phyloP scores from a whole-genome alignment of 768 basidiomycete genomes.

The Termitomyces heimii region DNA sequence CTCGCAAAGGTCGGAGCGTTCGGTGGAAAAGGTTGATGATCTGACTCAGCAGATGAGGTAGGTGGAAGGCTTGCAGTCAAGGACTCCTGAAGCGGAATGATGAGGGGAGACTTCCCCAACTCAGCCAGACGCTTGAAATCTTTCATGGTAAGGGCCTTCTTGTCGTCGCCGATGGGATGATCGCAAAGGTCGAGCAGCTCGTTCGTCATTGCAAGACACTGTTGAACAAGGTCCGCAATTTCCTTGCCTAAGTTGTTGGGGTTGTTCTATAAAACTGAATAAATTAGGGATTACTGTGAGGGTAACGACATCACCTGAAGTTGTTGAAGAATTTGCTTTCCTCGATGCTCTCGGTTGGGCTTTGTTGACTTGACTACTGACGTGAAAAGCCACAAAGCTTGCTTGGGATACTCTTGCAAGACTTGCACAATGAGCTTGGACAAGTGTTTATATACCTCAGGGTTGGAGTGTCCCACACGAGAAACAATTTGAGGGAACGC shows the following conservation, averaged over 20 bases:
- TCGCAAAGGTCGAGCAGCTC: slow-evolving; percentile 68
- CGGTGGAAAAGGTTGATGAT: slow-evolving; percentile 76
- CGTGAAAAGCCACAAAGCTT: slow-evolving; percentile 89
- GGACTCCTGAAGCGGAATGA: slow-evolving; percentile 91
- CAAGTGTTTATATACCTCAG: slow-evolving; percentile 53
- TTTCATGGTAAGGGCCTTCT: slow-evolving; percentile 40
- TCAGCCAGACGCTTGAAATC: slow-evolving; percentile 49
- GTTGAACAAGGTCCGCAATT: slow-evolving; percentile 44
- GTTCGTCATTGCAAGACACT: slow-evolving; percentile 58
- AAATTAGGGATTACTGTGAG: background rate
- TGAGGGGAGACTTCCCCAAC: slow-evolving; percentile 59
- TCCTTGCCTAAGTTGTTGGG: slow-evolving; percentile 34
- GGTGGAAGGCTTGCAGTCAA: slow-evolving; percentile 87
- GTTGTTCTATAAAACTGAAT: slow-evolving; percentile 29
- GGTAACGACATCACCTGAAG: slow-evolving; percentile 43
- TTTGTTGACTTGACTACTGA: slow-evolving; percentile 86
- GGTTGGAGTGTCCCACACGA: slow-evolving; percentile 73
- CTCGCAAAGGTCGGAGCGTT: slow-evolving; percentile 73
- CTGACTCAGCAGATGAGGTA: slow-evolving; percentile 50
- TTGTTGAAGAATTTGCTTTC: slow-evolving; percentile 48
- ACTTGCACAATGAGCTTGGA: slow-evolving; percentile 64
- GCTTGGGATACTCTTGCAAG: slow-evolving; percentile 80
- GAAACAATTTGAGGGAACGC: slow-evolving; percentile 98
- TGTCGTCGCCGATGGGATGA: slow-evolving; percentile 34
- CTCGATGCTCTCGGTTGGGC: slow-evolving; percentile 50